Evolutionary conservation across 1,284 basidiomycete species (phyloP).

Genomic region (Cutaneotrichosporon mucoides): DNA sequence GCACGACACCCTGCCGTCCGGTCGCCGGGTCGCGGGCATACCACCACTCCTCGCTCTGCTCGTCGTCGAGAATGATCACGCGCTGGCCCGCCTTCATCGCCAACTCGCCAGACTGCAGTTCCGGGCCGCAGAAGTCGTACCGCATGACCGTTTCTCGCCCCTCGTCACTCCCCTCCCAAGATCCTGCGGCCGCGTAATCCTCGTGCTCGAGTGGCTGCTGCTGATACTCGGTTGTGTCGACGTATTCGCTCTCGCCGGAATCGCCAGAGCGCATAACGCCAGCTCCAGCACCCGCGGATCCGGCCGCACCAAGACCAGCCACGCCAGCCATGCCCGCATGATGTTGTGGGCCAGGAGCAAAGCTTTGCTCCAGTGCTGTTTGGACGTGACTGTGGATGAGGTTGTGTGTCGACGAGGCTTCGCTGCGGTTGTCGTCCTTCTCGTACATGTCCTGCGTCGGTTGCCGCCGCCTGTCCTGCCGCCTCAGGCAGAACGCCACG

Average conservation of each 20-base stretch:
- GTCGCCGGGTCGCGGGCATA: constrained; percentile 73
- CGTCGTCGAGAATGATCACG: constrained; percentile 40
- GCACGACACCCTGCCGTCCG: constrained; percentile 79
- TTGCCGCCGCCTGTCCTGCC: constrained; percentile 54
- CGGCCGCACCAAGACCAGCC: background rate
- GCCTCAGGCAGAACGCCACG: constrained; percentile 55
- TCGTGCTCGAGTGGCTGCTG: constrained; percentile 22
- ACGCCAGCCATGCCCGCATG: background rate
- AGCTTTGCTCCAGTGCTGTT: constrained; percentile 58
- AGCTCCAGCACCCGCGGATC: constrained; percentile 27
- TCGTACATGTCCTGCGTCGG: constrained; percentile 51
- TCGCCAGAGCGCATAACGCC: constrained; percentile 22
- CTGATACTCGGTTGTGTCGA: constrained; percentile 2
- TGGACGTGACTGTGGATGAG: constrained; percentile 79
- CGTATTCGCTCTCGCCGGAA: constrained; percentile 3
- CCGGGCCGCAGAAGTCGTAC: constrained; percentile 42
- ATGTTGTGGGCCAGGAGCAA: constrained; percentile 24
- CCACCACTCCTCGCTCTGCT: constrained; percentile 69
- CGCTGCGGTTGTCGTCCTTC: constrained; percentile 61
- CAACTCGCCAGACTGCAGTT: constrained; percentile 44
- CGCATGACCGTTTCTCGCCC: constrained; percentile 45
- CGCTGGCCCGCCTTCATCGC: constrained; percentile 42
- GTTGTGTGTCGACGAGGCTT: constrained; percentile 60
- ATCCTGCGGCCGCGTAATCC: constrained; percentile 34
- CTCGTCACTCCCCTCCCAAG: constrained; percentile 50